Evolutionary conservation across 2,329 filamentous ascomycete genomes (phyloP), one percentile per base, ranked within the genome.

Genomic region (Fusarium nisikadoi): DNA sequence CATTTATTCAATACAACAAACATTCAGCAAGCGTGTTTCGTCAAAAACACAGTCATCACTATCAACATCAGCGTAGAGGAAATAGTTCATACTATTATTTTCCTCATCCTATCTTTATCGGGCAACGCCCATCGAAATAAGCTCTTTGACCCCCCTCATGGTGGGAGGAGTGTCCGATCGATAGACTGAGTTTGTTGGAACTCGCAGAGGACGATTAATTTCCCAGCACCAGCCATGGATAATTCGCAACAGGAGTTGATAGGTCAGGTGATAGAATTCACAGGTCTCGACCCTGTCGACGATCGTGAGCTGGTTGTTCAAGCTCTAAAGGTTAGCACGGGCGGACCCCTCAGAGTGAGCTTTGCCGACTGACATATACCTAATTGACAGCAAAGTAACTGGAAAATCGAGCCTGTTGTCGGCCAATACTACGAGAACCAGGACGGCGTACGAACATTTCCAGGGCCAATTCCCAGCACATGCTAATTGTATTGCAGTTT

Each of bases 361-460:
- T 20, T 57, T 46, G 42, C 46, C 46, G 42, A 58, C 71, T 74
- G 25, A 74, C 65, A 50, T 57, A 31, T 12, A 20, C 53, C 29
- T 53, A 25, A n/a, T 56, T 23, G 14, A 39, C 47, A 82, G 80
- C 79, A 77, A 65, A 82, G 88, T 69, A 83, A 81, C 39, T 82
- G 84, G 47, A 84, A 86, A 71, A 73, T 85, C 38, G 82, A 87
- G 47, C 79, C 81, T 27, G 88, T 90, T 4, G 77, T 87, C 2
- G 83, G 83, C 62, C 85, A 89, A 58, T 90, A 82, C 72, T 88
- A 85, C 56, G 87, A 90, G 68, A 81, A 86, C 53, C 71, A 83
- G 6, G 78, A 80, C 19, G 77, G 46, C 47, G 81, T 83, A 78
- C 58, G 76, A 35, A 45, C 17, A 49, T 57, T 9, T 43, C 16